phyloP scores from a whole-genome alignment of 1,139 yeast genomes.

The Arxiozyma bovina region DNA sequence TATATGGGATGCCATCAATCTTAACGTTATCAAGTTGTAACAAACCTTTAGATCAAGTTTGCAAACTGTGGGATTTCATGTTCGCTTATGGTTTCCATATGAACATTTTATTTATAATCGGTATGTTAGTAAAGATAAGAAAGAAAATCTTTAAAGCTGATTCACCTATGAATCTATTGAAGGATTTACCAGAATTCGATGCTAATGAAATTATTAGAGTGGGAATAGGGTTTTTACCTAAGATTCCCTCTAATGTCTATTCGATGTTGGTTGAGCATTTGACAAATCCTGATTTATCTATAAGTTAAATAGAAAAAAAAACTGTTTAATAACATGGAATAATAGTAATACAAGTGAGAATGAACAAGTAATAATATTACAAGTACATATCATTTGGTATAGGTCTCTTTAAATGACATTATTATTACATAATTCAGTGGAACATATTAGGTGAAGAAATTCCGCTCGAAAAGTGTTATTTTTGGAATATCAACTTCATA shows the following conservation, averaged over 20 bases:
- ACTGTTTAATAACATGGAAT: neutral
- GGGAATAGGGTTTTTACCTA: constrained; percentile 72
- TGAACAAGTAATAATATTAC: no score
- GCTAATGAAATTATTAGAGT: constrained; percentile 71
- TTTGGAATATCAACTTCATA: neutral
- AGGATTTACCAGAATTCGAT: constrained; percentile 65
- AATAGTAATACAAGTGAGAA: neutral
- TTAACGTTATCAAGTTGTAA: constrained; percentile 85
- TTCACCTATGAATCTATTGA: constrained; percentile 62
- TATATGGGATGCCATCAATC: constrained; percentile 84
- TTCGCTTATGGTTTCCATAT: constrained; percentile 88
- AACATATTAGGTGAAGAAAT: neutral
- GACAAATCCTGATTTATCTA: constrained; percentile 36
- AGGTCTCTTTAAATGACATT: no score
- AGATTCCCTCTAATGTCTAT: constrained; percentile 60
- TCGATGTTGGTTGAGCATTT: constrained; percentile 66
- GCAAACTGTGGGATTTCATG: constrained; percentile 80
- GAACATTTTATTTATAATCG: constrained; percentile 76
- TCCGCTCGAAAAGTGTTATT: no score
- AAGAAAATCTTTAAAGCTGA: constrained; percentile 45
- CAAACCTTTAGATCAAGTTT: constrained; percentile 69
- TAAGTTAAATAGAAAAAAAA: neutral
- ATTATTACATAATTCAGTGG: no score
- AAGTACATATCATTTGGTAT: neutral
- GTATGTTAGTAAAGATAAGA: constrained; percentile 69